Base-by-base conservation (phyloP, 768 basidiomycete species). In the Dioszegia crocea region DNA sequence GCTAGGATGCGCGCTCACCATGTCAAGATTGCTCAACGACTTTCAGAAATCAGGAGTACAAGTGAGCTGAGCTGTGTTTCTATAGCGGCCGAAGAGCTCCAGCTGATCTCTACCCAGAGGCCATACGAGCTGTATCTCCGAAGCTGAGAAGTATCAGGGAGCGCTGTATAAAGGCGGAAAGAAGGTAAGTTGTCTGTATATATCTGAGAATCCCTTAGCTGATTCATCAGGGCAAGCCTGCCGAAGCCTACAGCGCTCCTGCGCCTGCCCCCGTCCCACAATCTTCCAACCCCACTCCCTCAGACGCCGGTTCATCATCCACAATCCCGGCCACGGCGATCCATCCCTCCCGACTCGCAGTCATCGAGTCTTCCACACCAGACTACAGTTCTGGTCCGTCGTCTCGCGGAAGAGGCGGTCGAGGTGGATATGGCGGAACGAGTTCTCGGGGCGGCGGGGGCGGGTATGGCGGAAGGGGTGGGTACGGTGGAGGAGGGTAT, bases 111-210 rank as follows among this genome's bases (percentile, higher is more conserved):
- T 12, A 23, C 10, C 21, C 53, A 77, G 75, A 50, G 59, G 57
- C 33, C 79, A 96, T 73, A 92, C 88, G 10, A 80, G 83, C 29
- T 96, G 92, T 75, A 85, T 96, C 43, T 85, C 83, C 61, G 92
- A 96, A 77, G 92, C 89, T 2, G 89, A 96, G 77, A 96, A 94
- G 75, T 94, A 96, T 71, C 84, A 96, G 79, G 90, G 90, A 77
- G 79, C 82, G 50, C 73, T 92, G 57, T 93, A 91, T 75, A 90
- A 88, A 70, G 90, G 88, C 9, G 31, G 60, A 12, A 88, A 87
- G 80, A 81, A 60, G 77, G 82, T 82, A 41, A 57, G 77, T 74
- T 44, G 31, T n/a, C n/a, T n/a, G 2, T 44, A 4, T 19, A 29
- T n/a, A 17, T 19, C n/a, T 23, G 5, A 5, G 19, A 19, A 2